Evolutionary conservation across 768 basidiomycete species (phyloP).

Genomic region (Boletus sp.): DNA sequence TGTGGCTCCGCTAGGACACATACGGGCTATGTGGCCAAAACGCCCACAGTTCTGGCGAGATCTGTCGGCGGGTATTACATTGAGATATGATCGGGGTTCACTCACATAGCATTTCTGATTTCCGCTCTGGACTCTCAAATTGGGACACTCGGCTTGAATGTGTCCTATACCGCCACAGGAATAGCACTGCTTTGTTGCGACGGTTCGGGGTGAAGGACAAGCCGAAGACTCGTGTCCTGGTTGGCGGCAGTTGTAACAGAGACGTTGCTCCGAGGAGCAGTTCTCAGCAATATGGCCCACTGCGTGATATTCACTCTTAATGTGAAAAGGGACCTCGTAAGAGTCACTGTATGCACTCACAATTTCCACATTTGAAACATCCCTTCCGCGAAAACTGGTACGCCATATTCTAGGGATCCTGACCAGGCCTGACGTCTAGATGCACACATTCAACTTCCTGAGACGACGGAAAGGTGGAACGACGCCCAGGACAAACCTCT

Average conservation of each 20-base stretch:
- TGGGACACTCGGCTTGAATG: conserved; percentile 85
- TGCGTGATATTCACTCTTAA: conserved; percentile 30
- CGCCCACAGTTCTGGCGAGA: conserved; percentile 68
- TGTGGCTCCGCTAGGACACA: conserved; percentile 54
- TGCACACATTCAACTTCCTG: conserved; percentile 18
- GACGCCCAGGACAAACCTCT: conserved; percentile 43
- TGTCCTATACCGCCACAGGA: conserved; percentile 91
- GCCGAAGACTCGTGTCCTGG: conserved; percentile 91
- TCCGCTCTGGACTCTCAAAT: conserved; percentile 62
- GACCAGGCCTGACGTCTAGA: conserved; percentile 42
- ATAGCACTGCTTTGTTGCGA: conserved; percentile 87
- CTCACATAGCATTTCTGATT: conserved; percentile 85
- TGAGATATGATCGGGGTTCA: conserved; percentile 3
- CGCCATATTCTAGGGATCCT: conserved; percentile 56
- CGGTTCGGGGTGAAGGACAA: conserved; percentile 80
- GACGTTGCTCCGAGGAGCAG: conserved; percentile 81
- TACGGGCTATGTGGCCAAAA: conserved; percentile 77
- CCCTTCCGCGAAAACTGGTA: conserved; percentile 84
- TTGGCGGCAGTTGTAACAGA: conserved; percentile 94
- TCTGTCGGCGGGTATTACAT: conserved; percentile 2
- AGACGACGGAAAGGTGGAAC: conserved; percentile 3
- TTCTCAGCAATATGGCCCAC: conserved; percentile 94
- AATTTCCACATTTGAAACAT: conserved; percentile 92
- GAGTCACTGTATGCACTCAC: conserved; percentile 44
- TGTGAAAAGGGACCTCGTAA: conserved; percentile 10